phyloP scores from a whole-genome alignment of 1,284 basidiomycete genomes.

The Fomes fomentarius region DNA sequence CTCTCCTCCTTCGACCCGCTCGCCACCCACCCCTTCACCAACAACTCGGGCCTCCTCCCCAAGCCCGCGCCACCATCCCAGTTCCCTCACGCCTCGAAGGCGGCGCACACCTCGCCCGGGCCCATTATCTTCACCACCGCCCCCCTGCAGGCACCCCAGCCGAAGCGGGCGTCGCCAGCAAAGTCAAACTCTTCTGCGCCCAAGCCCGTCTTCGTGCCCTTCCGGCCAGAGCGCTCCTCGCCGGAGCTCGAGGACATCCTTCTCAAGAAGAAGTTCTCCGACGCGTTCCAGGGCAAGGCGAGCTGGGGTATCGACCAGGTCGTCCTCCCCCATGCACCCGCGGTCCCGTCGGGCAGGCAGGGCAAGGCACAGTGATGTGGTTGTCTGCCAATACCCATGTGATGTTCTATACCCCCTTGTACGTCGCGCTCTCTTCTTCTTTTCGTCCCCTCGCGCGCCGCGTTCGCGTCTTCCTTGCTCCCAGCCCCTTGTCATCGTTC shows the following conservation, averaged over 20 bases:
- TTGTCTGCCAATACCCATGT: slow-evolving; percentile 24
- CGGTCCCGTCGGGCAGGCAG: slow-evolving; percentile 20
- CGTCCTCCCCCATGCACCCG: slow-evolving; percentile 16
- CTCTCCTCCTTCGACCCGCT: slow-evolving; percentile 60
- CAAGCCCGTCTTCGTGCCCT: slow-evolving; percentile 55
- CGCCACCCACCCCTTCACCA: slow-evolving; percentile 64
- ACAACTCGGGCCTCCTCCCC: slow-evolving; percentile 51
- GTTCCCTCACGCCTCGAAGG: slow-evolving; percentile 44
- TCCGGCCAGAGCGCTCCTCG: slow-evolving; percentile 55
- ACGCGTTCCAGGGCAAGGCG: slow-evolving; percentile 36
- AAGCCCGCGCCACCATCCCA: slow-evolving; percentile 50
- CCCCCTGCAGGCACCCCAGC: slow-evolving; percentile 31
- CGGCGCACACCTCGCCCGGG: slow-evolving; percentile 21
- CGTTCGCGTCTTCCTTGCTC: slow-evolving; percentile 11
- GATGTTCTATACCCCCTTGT: slow-evolving; percentile 30
- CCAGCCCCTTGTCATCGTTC: slow-evolving; percentile 3
- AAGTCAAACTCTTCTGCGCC: slow-evolving; percentile 24
- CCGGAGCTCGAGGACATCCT: slow-evolving; percentile 59
- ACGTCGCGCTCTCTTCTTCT: slow-evolving; percentile 10
- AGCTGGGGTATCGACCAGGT: slow-evolving; percentile 38
- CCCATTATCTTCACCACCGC: slow-evolving; percentile 23
- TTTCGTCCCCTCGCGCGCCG: slow-evolving; percentile 6
- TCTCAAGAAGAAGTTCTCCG: slow-evolving; percentile 47
- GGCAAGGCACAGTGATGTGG: slow-evolving; percentile 27
- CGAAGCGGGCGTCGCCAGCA: slow-evolving; percentile 26